Evolutionary conservation across 176 grass and related monocot species (phyloP), one percentile per base, ranked within the genome.

Genomic region (Urochloa ruziziensis): DNA sequence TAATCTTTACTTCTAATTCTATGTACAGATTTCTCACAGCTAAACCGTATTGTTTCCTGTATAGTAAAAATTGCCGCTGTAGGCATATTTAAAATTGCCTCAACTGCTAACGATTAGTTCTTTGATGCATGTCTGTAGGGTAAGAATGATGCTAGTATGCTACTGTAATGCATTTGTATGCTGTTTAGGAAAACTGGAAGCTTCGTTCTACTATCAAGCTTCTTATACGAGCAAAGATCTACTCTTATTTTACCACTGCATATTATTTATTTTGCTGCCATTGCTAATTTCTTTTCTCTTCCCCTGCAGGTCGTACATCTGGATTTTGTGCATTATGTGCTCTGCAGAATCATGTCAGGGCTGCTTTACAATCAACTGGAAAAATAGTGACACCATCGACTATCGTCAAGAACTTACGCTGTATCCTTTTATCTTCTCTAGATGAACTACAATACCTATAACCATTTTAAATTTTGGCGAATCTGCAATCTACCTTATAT

Each of bases 301-400:
- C 17, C 19, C 28, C 47, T 76, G 42, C 11, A 96, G 96, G 96
- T 62, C 91, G 79, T 10, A 87, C 93, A 52, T 53, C 91, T 89
- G 96, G 96, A 80, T 99, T 99, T 86, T 99, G 96, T 90, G 96
- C 96, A 36, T 53, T 99, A 51, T 99, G 96, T 85, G 91, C 96
- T 90, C 93, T 99, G 75, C 91, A 99, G 82, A 92, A 92, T 40
- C 96, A 99, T 82, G 96, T 99, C 73, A 99, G 87, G 74, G 77
- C 40, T 37, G 96, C 96, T 70, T 58, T 99, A 61, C 89, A 92
- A 61, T 99, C 96, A 78, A 91, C 91, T 5, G 96, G 93, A 49
- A 96, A 99, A 85, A 99, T 96, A 82, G 79, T 99, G 86, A 87
- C 89, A 25, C 96, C 96, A 30, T 90, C 82, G 25, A 85, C 85